Evolutionary conservation across 176 grass and related monocot species (phyloP).

Genomic region (Miscanthus lutarioriparius): DNA sequence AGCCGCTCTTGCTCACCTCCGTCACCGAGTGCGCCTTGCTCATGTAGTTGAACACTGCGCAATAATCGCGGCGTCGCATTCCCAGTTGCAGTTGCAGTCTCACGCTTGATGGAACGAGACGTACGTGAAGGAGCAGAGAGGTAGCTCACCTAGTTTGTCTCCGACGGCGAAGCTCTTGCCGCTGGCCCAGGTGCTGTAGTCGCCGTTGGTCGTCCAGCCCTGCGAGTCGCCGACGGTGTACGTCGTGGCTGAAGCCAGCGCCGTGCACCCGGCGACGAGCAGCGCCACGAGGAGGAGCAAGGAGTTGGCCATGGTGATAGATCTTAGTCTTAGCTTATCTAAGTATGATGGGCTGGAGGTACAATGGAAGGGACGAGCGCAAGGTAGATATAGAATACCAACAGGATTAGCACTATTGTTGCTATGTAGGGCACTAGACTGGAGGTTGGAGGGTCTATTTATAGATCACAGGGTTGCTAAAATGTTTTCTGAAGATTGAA

Average conservation of each 20-base stretch:
- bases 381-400: neutral
- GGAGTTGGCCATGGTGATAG: conserved; percentile 36
- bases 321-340: neutral
- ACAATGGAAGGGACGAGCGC: neutral
- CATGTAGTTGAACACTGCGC: conserved; percentile 66
- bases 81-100: no score
- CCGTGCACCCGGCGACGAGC: conserved; percentile 17
- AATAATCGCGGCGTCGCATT: neutral
- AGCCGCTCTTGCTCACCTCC: conserved; percentile 59
- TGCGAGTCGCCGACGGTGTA: conserved; percentile 57
- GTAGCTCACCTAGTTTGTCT: conserved; percentile 52
- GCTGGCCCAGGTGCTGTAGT: conserved; percentile 60
- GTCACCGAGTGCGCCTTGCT: conserved; percentile 63
- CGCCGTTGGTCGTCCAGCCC: conserved; percentile 53
- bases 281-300: neutral
- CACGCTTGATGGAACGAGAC: neutral
- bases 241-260: conserved; percentile 35
- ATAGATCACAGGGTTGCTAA: conserved; percentile 14
- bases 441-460: conserved; percentile 39
- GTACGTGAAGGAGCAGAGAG: neutral
- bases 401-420: neutral
- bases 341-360: neutral
- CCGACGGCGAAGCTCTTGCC: conserved; percentile 45
- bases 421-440: neutral
- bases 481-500: neutral